Evolutionary conservation across 768 basidiomycete species (phyloP).

Genomic region (Pisolithus albus): DNA sequence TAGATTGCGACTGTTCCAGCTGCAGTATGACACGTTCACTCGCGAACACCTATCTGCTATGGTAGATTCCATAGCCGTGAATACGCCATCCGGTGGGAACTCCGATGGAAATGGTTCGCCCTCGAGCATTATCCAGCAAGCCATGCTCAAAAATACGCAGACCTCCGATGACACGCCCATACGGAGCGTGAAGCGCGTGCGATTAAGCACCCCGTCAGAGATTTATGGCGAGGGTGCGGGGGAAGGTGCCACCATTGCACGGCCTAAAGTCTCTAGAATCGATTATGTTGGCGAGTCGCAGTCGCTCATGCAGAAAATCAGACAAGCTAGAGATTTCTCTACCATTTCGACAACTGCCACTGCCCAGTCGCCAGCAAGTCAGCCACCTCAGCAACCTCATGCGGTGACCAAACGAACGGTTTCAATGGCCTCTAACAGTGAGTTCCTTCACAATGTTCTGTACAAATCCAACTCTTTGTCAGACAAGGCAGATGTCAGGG

Average conservation of each 20-base stretch:
- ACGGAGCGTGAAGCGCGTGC: conserved; percentile 74
- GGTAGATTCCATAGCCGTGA: conserved; percentile 89
- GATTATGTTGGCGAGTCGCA: conserved; percentile 77
- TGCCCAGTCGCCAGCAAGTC: conserved; percentile 22
- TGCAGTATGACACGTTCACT: conserved; percentile 95
- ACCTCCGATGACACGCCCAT: conserved; percentile 42
- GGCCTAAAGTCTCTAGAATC: conserved; percentile 42
- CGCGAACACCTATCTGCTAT: conserved; percentile 89
- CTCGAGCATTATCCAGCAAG: conserved; percentile 36
- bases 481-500: conserved; percentile 7
- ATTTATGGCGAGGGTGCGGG: conserved; percentile 46
- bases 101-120: conserved; percentile 39
- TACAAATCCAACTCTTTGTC: conserved; percentile 1
- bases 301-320: conserved; percentile 75
- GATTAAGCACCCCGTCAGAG: conserved; percentile 64
- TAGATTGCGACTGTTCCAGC: conserved; percentile 80
- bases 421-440: conserved; percentile 6
- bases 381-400: conserved; percentile 10
- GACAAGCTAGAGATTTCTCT: conserved; percentile 69
- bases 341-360: conserved; percentile 61
- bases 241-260: conserved; percentile 42
- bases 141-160: conserved; percentile 44
- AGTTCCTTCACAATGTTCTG: conserved; percentile 1
- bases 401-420: background rate
- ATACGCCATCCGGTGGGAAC: conserved; percentile 55